These are phyloP conservation scores for Pseudozyma hubeiensis DNA, from an alignment of 1,284 basidiomycete species.

Conservation along the genomic window DNA sequence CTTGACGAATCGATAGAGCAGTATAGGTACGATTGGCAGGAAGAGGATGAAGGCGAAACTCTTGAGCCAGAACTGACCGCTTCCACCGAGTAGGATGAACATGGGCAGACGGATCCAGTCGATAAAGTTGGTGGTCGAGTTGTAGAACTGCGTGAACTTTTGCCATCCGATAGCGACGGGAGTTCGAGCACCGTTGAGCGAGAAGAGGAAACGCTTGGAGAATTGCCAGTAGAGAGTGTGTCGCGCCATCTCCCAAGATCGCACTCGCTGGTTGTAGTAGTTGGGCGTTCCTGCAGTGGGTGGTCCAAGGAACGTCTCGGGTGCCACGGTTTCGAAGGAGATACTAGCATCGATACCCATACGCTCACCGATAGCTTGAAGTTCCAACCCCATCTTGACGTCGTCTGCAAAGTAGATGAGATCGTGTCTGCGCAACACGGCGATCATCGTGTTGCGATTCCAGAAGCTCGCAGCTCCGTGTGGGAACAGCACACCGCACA, in stretches of 20 bases:
- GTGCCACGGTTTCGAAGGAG: slow-evolving; percentile 36
- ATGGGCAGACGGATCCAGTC: slow-evolving; percentile 44
- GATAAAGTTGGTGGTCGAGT: slow-evolving; percentile 39
- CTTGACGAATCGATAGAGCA: slow-evolving; percentile 32
- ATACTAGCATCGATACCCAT: slow-evolving; percentile 36
- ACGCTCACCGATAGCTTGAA: slow-evolving; percentile 25
- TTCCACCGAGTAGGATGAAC: slow-evolving; percentile 32
- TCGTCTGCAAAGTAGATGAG: slow-evolving; percentile 45
- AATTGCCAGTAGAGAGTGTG: slow-evolving; percentile 47
- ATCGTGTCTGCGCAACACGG: slow-evolving; percentile 28
- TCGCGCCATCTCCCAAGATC: slow-evolving; percentile 43
- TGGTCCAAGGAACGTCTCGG: slow-evolving; percentile 38
- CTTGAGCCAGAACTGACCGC: slow-evolving; percentile 26
- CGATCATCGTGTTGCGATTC: slow-evolving; percentile 36
- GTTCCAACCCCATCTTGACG: slow-evolving; percentile 43
- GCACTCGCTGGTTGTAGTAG: slow-evolving; percentile 38
- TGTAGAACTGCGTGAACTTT: slow-evolving; percentile 48
- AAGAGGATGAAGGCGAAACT: slow-evolving; percentile 28
- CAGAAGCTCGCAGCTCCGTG: slow-evolving; percentile 40
- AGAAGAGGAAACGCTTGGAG: slow-evolving; percentile 36
- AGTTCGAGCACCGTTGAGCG: slow-evolving; percentile 21
- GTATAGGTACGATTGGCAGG: slow-evolving; percentile 21
- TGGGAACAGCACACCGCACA: slow-evolving; percentile 41
- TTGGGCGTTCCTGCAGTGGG: slow-evolving; percentile 19
- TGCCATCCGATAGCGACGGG: slow-evolving; percentile 30